phyloP scores from a whole-genome alignment of 2,329 filamentous ascomycete genomes.

The Trichophyton benhamiae region DNA sequence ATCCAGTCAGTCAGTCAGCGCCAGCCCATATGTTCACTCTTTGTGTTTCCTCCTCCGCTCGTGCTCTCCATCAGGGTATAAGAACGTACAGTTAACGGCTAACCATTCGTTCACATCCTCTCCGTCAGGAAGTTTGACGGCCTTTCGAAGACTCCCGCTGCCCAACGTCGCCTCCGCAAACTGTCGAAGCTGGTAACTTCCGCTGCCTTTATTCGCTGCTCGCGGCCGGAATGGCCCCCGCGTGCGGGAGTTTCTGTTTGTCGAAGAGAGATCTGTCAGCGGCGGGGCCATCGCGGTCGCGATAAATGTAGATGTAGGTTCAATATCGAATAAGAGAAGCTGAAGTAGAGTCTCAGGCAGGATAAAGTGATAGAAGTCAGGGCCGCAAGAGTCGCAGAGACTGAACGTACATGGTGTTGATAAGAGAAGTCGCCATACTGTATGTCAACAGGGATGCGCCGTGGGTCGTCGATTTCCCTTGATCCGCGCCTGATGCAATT shows the following conservation, averaged over 20 bases:
- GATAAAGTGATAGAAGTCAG: neutral
- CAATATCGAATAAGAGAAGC: neutral
- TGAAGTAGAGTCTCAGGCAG: neutral
- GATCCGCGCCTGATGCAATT: neutral
- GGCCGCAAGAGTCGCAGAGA: neutral
- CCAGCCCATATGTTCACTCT: neutral
- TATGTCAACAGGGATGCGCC: neutral
- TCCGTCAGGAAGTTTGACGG: constrained; percentile 91
- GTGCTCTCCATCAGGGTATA: neutral
- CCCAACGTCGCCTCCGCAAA: constrained; percentile 96
- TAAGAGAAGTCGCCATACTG: constrained; percentile 2
- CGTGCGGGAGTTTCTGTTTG: constrained; percentile 64
- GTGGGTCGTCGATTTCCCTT: neutral
- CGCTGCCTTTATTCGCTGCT: constrained; percentile 70
- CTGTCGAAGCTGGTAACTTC: constrained; percentile 86
- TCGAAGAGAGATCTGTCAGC: constrained; percentile 1
- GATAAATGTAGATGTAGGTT: neutral
- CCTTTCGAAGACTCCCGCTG: constrained; percentile 86
- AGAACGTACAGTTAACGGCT: constrained; percentile 73
- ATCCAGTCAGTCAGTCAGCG: neutral
- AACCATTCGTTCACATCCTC: constrained; percentile 98
- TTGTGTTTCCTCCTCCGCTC: neutral
- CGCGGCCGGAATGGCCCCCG: constrained; percentile 86
- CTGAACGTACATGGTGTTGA: constrained; percentile 4
- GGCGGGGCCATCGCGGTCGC: neutral